Base-by-base conservation (phyloP, 345 rosid genomes). In the Eucalyptus pauciflora region DNA sequence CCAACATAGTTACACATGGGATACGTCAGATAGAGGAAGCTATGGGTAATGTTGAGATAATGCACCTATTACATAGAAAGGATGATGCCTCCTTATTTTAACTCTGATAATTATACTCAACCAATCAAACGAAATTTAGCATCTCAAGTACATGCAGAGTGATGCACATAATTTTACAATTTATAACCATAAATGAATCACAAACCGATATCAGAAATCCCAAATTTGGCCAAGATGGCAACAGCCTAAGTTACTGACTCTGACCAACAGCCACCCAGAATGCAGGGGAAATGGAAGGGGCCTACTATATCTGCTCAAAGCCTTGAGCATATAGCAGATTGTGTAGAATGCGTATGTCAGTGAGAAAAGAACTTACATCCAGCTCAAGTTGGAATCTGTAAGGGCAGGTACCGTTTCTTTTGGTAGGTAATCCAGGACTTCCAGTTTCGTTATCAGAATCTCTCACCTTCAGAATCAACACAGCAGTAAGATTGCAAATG, bases 371-470 rank as follows among this genome's bases (percentile, higher is more conserved):
- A 89, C 97, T 95, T 91, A 96, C 99, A 93, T 97, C 98, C 89
- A 92, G 93, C 87, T 97, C 96, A 80, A 97, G 98, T 91, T 96
- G 98, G 89, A 90, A 92, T 92, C 95, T 93, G 90, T 92, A 94
- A 89, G 92, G 96, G 92, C 89, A 92, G 86, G 91, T 88, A 86
- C 79, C 88, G 25, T 91, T 90, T 91, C 93, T 93, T 87, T 87
- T 69, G 22, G 60, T 67, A 88, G 88, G 86, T 33, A 89, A 90
- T 87, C 88, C 91, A 85, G 89, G 88, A 91, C 92, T 89, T 64
- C 89, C 89, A 88, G 91, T 91, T 81, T 89, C 95, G 52, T 91
- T 90, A 13, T 87, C 87, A 89, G 87, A 86, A 56, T 89, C 91
- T 89, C 87, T 93, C 79, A 50, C 95, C 99, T 95, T 87, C 58